phyloP scores from a whole-genome alignment of 1,284 basidiomycete genomes.

The Fereydounia khargensis region DNA sequence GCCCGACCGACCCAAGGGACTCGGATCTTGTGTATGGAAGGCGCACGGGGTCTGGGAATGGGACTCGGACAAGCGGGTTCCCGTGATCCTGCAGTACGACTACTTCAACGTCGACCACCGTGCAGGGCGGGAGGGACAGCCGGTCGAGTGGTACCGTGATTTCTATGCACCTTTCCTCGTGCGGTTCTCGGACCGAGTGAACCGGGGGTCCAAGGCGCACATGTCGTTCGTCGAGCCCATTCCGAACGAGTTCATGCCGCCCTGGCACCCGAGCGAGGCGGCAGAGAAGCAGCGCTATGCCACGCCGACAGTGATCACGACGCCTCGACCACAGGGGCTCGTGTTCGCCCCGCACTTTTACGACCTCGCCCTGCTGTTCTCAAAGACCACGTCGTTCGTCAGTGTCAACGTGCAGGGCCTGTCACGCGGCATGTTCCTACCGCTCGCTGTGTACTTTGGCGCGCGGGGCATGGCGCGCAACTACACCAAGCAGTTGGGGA shows the following conservation, averaged over 20 bases:
- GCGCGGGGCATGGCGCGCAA: conserved; percentile 32
- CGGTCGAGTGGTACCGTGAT: conserved; percentile 53
- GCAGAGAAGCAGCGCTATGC: conserved; percentile 30
- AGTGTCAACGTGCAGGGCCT: conserved; percentile 55
- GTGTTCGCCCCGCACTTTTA: conserved; percentile 56
- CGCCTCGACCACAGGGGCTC: conserved; percentile 25
- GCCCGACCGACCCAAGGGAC: neutral
- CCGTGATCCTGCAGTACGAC: conserved; percentile 76
- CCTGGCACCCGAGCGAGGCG: conserved; percentile 29
- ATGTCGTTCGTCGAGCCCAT: conserved; percentile 51
- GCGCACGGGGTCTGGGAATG: conserved; percentile 92
- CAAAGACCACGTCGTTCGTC: conserved; percentile 37
- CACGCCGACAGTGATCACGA: conserved; percentile 22
- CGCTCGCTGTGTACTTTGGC: conserved; percentile 49
- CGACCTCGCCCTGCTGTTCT: conserved; percentile 55
- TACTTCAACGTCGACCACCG: conserved; percentile 69
- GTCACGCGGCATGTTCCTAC: conserved; percentile 46
- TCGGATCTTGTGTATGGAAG: conserved; percentile 72
- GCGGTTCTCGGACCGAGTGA: conserved; percentile 17
- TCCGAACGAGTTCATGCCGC: conserved; percentile 55
- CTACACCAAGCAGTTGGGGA: conserved; percentile 31
- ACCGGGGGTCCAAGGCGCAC: neutral
- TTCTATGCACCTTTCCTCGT: conserved; percentile 49
- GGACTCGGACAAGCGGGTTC: conserved; percentile 69
- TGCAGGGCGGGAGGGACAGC: conserved; percentile 18